phyloP scores from a whole-genome alignment of 2,329 filamentous ascomycete species.

The Calonectria henricotiae region DNA sequence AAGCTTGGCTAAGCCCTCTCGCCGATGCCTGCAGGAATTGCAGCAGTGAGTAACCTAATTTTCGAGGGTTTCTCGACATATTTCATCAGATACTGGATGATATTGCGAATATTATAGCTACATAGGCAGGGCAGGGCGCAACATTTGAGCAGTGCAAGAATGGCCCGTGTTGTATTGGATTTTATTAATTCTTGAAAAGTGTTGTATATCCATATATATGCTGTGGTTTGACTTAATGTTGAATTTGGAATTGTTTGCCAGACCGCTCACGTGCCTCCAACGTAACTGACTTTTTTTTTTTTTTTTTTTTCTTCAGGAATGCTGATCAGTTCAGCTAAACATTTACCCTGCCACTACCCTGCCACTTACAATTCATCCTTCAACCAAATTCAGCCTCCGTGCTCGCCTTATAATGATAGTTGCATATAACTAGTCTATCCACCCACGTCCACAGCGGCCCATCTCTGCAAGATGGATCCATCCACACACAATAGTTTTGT shows the following conservation, averaged over 20 bases:
- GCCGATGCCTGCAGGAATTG: slow-evolving; percentile 29
- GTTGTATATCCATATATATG: slow-evolving; percentile 19
- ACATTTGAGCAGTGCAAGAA: slow-evolving; percentile 24
- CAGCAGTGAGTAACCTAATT: slow-evolving; percentile 38
- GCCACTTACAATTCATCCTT: not conserved
- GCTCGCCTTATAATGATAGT: not conserved
- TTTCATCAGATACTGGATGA: slow-evolving; percentile 31
- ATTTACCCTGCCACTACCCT: not conserved
- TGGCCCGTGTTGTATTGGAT: slow-evolving; percentile 30
- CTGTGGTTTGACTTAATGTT: slow-evolving; percentile 17
- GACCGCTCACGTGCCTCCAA: not conserved
- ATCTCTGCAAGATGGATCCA: slow-evolving; percentile 21
- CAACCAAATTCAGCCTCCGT: not conserved
- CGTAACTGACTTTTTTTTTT: not conserved
- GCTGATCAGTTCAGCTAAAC: too few relatives aligned
- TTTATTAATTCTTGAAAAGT: slow-evolving; percentile 38
- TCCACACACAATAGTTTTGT: not conserved
- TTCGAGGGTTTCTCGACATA: slow-evolving; percentile 26
- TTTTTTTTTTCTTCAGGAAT: too few relatives aligned
- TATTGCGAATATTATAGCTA: slow-evolving; percentile 32
- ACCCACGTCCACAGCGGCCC: not conserved
- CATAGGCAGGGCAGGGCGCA: slow-evolving; percentile 25
- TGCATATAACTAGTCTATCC: not conserved
- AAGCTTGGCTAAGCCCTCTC: slow-evolving; percentile 69
- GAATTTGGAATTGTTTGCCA: not conserved